A percentile compares a stretch with the other conserved stretches of the same genome.
Evolutionary conservation across 2,329 filamentous ascomycete species (phyloP).

Genomic region (Phyllachora maydis): DNA sequence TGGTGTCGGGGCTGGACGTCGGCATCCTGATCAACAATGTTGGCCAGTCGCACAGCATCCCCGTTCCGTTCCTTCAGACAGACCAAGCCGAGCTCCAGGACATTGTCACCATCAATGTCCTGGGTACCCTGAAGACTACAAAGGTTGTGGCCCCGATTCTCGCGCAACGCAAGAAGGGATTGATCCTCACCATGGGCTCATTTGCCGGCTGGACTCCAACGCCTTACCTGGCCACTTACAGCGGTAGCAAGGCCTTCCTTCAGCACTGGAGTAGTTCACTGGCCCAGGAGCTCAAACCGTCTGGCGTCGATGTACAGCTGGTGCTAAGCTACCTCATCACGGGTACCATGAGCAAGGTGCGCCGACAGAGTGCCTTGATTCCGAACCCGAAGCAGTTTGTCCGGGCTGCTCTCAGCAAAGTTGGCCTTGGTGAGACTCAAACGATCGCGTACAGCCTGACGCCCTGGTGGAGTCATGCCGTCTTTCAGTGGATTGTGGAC

Average conservation of each 20-base stretch:
- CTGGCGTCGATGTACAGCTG: constrained; percentile 76
- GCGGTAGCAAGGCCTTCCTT: constrained; percentile 92
- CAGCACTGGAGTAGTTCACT: constrained; percentile 89
- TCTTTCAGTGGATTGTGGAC: constrained; percentile 70
- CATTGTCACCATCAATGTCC: constrained; percentile 91
- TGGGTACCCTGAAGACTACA: constrained; percentile 74
- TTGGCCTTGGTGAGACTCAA: constrained; percentile 66
- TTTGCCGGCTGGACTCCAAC: constrained; percentile 87
- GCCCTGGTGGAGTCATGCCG: constrained; percentile 79
- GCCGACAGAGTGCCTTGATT: constrained; percentile 54
- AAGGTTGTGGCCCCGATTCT: constrained; percentile 71
- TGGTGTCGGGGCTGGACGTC: constrained; percentile 57
- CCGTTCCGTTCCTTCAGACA: constrained; percentile 72
- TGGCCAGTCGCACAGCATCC: constrained; percentile 82
- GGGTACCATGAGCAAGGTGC: constrained; percentile 92
- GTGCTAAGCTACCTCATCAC: constrained; percentile 86
- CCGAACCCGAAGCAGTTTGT: constrained; percentile 75
- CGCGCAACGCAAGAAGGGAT: constrained; percentile 61
- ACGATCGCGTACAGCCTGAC: constrained; percentile 67
- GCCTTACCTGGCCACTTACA: constrained; percentile 86
- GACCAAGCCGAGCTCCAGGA: constrained; percentile 59
- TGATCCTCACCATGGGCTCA: constrained; percentile 94
- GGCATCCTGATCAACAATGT: constrained; percentile 93
- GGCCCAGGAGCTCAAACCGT: constrained; percentile 58
- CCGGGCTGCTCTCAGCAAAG: constrained; percentile 52